Base-by-base conservation (phyloP, 768 basidiomycete genomes). In the Boletus subcaerulescens region DNA sequence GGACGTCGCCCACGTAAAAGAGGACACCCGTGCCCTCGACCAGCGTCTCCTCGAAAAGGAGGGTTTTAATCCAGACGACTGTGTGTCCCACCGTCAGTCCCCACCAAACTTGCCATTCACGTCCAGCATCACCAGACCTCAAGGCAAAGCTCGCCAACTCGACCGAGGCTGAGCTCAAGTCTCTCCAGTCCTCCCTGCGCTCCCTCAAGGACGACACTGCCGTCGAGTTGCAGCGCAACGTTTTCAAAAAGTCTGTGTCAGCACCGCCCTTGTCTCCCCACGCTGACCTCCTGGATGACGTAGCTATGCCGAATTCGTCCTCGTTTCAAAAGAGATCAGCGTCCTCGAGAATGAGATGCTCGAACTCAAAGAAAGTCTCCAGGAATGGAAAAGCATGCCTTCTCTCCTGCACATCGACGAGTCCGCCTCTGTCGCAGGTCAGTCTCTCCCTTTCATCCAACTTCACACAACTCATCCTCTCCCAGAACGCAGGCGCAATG, bases 301-400 rank as follows among this genome's bases (percentile, higher is more conserved):
- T 64, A 98, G 96, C 73, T 98, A 98, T 66, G 91, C 94, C 44
- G 93, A 98, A 69, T 98, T 98, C 67, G 91, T 99, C 26, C 79
- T 89, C 52, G 91, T 99, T 20, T 97, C 97, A 4, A 98, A 98
- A 67, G 97, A 98, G 73, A 96, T 99, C 50, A 87, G 90, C 26
- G 87, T 91, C 1, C 82, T 99, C 26, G 97, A 99, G 76, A 95
- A 94, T 65, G 95, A 98, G 70, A 91, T 98, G 89, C 81, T 98
- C 31, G 95, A 98, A 65, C 83, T 99, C 69, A 98, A 97, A 70
- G 93, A 95, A 52, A 82, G 89, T 7, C 79, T 98, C 4, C 86
- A 90, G 13, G 97, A 99, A 66, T 98, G 95, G 89, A 94, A 95
- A 71, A 85, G 85, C 52, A 93, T 98, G 82, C 96, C 97, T 0